Base-by-base conservation (phyloP, 179 eudicot species). In the Beta macrorhiza region DNA sequence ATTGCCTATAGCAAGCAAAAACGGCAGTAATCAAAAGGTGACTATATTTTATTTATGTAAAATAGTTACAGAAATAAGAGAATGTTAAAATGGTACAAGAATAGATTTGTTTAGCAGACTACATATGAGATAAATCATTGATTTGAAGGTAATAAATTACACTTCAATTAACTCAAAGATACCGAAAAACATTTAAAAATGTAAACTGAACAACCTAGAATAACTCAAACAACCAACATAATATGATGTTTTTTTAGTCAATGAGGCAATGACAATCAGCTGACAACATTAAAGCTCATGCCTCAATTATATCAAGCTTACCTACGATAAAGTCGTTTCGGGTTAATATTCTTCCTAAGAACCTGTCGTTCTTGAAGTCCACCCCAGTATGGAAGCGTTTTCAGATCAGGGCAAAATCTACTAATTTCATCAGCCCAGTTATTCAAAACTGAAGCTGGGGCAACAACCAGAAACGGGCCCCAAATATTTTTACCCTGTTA, bases 401-500 rank as follows among this genome's bases (percentile, higher is more conserved):
- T 96, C 83, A 96, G 77, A 82, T 90, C 99, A 78, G 99, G 99
- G 84, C 99, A 96, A 87, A 96, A 96, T 82, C 91, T 97, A 79
- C 94, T 86, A 79, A 96, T 91, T 87, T 96, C 99, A 88, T 96
- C 99, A 82, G 93, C 97, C 99, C 99, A 96, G 79, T 96, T 96
- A 85, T 90, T 96, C 89, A 96, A 89, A 82, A 96, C 99, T 62
- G 99, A 96, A 68, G 99, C 95, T 77, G 99, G 99, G 67, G 99
- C 99, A 89, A 93, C 98, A 79, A 96, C 97, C 73, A 96, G 87
- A 88, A 96, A 96, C 68, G 99, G 99, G 15, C 99, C 99, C 99
- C 99, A 96, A 82, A 94, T 96, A 86, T 94, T 96, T 83, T 96
- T 96, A 75, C 91, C 98, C 99, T 96, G 87, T 32, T 85, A 10